Conservation (phyloP, 208 protist species). For the Kentomonas sorsogonicus region DNA sequence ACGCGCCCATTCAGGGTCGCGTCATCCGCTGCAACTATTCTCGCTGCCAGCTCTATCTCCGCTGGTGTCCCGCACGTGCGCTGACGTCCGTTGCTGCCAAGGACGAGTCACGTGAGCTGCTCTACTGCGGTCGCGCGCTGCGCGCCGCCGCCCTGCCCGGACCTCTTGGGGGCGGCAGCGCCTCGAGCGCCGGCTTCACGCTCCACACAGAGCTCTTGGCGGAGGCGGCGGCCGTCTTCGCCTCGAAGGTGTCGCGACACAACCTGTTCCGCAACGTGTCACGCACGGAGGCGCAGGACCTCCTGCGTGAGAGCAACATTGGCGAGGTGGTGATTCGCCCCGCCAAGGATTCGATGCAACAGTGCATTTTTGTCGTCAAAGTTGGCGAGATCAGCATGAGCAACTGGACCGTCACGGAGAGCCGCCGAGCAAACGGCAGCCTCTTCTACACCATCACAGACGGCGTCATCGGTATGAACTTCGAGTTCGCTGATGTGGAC, state of each 20-base stretch:
- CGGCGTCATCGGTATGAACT: constrained; percentile 25
- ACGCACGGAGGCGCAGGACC: constrained; percentile 32
- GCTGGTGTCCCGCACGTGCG: constrained; percentile 61
- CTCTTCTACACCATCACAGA: constrained; percentile 73
- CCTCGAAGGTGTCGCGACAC: constrained; percentile 77
- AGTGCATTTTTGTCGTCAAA: constrained; percentile 71
- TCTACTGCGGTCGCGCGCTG: no score
- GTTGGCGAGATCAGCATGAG: constrained; percentile 47
- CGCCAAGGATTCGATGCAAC: constrained; percentile 24
- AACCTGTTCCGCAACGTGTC: constrained; percentile 64
- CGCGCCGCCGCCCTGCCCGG: no score
- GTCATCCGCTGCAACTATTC: constrained; percentile 60
- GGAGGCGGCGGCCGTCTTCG: constrained; percentile 47
- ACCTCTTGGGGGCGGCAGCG: no score
- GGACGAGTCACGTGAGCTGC: not conserved
- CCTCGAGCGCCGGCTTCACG: constrained; percentile 69
- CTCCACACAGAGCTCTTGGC: constrained; percentile 48
- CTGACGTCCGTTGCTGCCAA: not conserved
- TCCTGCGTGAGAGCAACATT: constrained; percentile 75
- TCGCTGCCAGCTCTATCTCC: constrained; percentile 63
- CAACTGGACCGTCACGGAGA: constrained; percentile 71
- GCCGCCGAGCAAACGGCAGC: constrained; percentile 48
- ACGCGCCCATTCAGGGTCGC: constrained; percentile 62
- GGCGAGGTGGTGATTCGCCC: constrained; percentile 74
- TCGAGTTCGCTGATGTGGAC: constrained; percentile 74